phyloP scores from a whole-genome alignment of 352 stramenopile species.

The Phytopythium cucurbitacearum region DNA sequence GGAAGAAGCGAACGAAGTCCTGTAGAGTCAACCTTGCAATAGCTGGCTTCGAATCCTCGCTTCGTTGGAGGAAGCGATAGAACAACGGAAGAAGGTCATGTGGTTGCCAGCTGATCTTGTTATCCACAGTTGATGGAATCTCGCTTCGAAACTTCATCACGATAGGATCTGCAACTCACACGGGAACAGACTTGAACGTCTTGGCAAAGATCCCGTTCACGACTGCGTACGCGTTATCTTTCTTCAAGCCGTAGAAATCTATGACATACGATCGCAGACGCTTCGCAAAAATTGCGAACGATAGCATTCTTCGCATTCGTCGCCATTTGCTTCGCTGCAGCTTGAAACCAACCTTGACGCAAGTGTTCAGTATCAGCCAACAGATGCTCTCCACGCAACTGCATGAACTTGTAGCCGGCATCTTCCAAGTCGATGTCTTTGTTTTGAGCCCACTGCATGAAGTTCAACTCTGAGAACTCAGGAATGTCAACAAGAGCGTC shows the following conservation, averaged over 20 bases:
- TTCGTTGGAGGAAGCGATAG: slow-evolving; percentile 5
- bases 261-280: slow-evolving; percentile 1
- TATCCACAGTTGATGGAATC: not conserved
- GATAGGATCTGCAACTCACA: not conserved
- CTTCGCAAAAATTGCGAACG: slow-evolving; percentile 6
- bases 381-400: not conserved
- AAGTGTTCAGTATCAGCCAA: not conserved
- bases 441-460: no score
- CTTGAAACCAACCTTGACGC: not conserved
- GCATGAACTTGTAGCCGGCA: not conserved
- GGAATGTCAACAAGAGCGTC: not conserved
- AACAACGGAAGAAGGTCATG: slow-evolving; percentile 6
- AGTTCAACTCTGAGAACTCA: not conserved
- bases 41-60: slow-evolving; percentile 1
- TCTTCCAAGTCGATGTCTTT: not conserved
- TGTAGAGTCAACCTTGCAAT: slow-evolving; percentile 6
- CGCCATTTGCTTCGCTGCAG: slow-evolving; percentile 4
- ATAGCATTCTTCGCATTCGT: slow-evolving; percentile 6
- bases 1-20: slow-evolving; percentile 1
- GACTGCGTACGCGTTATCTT: not conserved
- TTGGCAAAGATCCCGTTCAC: slow-evolving; percentile 3
- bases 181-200: not conserved
- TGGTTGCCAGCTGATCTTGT: slow-evolving; percentile 8
- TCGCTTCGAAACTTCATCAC: slow-evolving; percentile 1
- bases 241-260: not conserved